Conservation (phyloP, 23 red algal species). For the Pyropia haitanensis region DNA sequence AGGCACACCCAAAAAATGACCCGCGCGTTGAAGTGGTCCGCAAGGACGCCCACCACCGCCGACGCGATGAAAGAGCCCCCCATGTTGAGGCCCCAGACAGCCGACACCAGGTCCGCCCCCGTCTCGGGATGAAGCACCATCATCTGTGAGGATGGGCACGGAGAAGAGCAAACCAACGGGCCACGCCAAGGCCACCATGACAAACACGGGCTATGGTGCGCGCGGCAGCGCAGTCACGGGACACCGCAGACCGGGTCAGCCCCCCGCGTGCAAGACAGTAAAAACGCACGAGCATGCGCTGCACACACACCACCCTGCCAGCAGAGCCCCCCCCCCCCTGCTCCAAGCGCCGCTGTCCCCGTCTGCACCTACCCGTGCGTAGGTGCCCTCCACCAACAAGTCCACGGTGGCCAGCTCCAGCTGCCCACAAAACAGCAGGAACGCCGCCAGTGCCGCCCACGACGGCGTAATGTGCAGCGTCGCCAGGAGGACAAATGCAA, state of each 20-base stretch:
- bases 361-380: conserved; percentile 6
- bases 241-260: too few relatives aligned
- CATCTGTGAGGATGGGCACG: neutral
- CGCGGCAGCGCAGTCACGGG: too few relatives aligned
- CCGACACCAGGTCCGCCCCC: conserved; percentile 48
- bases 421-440: conserved; percentile 32
- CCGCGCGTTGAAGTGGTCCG: conserved; percentile 54
- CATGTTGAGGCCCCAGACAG: conserved; percentile 59
- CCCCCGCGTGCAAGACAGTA: too few relatives aligned
- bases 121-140: conserved; percentile 52
- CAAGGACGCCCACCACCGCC: conserved; percentile 39
- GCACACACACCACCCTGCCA: too few relatives aligned
- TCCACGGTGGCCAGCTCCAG: conserved; percentile 53
- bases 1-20: conserved; percentile 46
- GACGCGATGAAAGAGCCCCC: conserved; percentile 44
- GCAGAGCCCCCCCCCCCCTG: too few relatives aligned
- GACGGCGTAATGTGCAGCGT: conserved; percentile 15
- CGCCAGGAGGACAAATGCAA: conserved; percentile 22
- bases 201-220: too few relatives aligned
- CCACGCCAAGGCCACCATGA: too few relatives aligned
- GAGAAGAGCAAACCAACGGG: too few relatives aligned
- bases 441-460: conserved; percentile 32
- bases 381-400: conserved; percentile 54
- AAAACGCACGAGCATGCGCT: too few relatives aligned
- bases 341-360: too few relatives aligned